Conservation (phyloP, 1,284 basidiomycete genomes). For the Marasmius tenuissimus region DNA sequence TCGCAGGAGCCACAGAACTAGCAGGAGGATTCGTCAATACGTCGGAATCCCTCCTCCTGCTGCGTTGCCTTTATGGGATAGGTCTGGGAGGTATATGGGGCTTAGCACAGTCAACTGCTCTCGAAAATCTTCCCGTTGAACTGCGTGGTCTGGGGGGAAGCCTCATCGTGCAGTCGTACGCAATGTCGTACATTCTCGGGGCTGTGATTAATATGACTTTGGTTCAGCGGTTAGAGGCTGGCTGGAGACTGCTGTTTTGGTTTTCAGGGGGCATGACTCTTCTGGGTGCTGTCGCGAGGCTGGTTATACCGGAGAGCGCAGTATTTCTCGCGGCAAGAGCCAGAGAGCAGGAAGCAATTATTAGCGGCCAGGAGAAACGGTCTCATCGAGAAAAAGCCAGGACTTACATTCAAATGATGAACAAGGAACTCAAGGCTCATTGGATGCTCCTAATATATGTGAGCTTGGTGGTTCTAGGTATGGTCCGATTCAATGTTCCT, state of each 20-base stretch:
- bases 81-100: slow-evolving; percentile 15
- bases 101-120: slow-evolving; percentile 16
- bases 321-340: slow-evolving; percentile 70
- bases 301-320: slow-evolving; percentile 78
- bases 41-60: slow-evolving; percentile 17
- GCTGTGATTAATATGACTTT: slow-evolving; percentile 80
- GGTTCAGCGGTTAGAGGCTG: slow-evolving; percentile 49
- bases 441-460: slow-evolving; percentile 89
- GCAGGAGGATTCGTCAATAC: slow-evolving; percentile 18
- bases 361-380: slow-evolving; percentile 46
- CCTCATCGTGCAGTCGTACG: slow-evolving; percentile 61
- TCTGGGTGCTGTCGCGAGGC: slow-evolving; percentile 73
- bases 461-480: slow-evolving; percentile 75
- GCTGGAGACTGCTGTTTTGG: slow-evolving; percentile 73
- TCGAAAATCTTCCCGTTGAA: slow-evolving; percentile 24
- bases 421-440: slow-evolving; percentile 79
- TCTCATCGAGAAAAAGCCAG: slow-evolving; percentile 36
- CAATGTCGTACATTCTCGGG: slow-evolving; percentile 57
- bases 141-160: slow-evolving; percentile 27
- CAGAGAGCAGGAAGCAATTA: slow-evolving; percentile 40
- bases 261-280: slow-evolving; percentile 70
- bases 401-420: slow-evolving; percentile 72
- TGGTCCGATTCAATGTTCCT: slow-evolving; percentile 20
- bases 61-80: slow-evolving; percentile 20
- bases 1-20: slow-evolving; percentile 18